Evolutionary conservation across 768 basidiomycete species (phyloP), one percentile per base, ranked within the genome.

Genomic region (Trametes cinnabarina): DNA sequence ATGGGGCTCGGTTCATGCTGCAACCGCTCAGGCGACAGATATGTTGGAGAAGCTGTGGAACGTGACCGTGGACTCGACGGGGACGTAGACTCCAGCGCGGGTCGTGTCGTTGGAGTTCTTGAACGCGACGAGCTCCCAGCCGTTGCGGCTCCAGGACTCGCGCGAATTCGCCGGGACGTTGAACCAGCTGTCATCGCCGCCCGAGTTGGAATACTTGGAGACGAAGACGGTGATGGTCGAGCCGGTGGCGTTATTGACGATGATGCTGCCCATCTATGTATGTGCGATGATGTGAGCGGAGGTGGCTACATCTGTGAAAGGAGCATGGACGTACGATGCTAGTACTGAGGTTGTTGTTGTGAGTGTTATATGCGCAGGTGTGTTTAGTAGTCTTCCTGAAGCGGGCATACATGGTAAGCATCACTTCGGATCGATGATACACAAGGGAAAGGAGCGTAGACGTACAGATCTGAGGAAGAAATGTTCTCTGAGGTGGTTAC

Each of bases 41-140:
- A 54, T 55, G 35, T 40, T 19, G 32, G 4, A 14, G 22, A 47
- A 9, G 23, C 35, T 28, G 23, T 30, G 22, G 57, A 47, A 58
- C n/a, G 46, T 52, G 20, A 58, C 57, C 19, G 20, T 32, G 7
- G 57, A 40, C 44, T 58, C 14, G 19, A 35, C 51, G 46, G 4
- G 35, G 30, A 52, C 51, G 40, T 58, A 58, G 12, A 52, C 46
- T 15, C 57, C 57, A 1, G 32, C 51, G 40, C 57, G 57, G 37
- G 47, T 22, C 2, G 51, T 52, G 57, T 58, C 57, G 30, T 34
- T 35, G 5, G 19, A 37, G 51, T 53, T 51, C 47, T 48, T 58
- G 51, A 58, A 58, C 37, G 51, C 57, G 51, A 58, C 57, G 28
- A 58, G 44, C 57, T 58, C 57, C 57, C 57, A 58, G 46, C 40